Evolutionary conservation across 768 basidiomycete genomes (phyloP).

Genomic region (Leccinum broughii): DNA sequence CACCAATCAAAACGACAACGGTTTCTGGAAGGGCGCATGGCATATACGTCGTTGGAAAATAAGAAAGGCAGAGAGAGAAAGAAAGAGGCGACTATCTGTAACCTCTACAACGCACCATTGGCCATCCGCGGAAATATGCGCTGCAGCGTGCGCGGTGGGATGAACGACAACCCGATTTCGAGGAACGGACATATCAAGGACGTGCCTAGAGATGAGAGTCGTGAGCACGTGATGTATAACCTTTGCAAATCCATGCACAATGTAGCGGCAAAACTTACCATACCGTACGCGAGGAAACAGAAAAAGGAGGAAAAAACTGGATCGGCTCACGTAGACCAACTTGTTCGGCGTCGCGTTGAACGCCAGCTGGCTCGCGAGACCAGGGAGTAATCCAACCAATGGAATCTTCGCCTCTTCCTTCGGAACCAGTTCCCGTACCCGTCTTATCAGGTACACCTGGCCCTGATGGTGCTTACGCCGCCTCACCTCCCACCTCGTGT

Average conservation of each 20-base stretch:
- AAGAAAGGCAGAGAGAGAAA: too few relatives aligned
- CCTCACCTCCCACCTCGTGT: conserved; percentile 4
- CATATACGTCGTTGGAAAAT: too few relatives aligned
- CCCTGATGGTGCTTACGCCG: conserved; percentile 6
- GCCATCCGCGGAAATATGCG: too few relatives aligned
- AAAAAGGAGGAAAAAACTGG: not conserved
- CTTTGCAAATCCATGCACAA: too few relatives aligned
- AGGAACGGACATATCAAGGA: too few relatives aligned
- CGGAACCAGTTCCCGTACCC: conserved; percentile 7
- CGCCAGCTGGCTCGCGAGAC: conserved; percentile 64
- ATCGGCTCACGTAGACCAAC: conserved; percentile 68
- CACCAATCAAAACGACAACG: too few relatives aligned
- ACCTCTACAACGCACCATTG: too few relatives aligned
- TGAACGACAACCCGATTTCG: too few relatives aligned
- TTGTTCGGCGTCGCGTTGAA: conserved; percentile 72
- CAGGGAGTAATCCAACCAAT: conserved; percentile 79
- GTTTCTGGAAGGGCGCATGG: too few relatives aligned
- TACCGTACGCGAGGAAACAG: not conserved
- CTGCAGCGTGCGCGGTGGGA: too few relatives aligned
- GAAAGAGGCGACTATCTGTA: too few relatives aligned
- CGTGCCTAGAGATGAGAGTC: not conserved
- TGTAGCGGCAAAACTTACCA: too few relatives aligned
- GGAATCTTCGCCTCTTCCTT: conserved; percentile 53
- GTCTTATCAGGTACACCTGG: conserved; percentile 15
- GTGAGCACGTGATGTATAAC: not conserved